Conservation (phyloP, 495 filamentous ascomycete genomes). For the Cryomyces minteri region DNA sequence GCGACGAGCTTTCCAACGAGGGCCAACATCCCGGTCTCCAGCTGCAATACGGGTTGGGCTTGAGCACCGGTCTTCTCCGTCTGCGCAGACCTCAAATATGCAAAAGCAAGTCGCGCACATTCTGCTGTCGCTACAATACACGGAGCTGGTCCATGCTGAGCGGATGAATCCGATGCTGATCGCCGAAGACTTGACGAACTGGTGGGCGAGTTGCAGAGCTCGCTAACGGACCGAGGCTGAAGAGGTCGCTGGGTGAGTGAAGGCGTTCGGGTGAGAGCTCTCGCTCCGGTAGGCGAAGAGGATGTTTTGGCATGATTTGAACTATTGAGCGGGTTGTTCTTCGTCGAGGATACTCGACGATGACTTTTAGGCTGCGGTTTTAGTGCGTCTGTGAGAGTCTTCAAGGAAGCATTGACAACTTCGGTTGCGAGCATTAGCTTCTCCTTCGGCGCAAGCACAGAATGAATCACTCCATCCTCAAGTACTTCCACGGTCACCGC, state of each 20-base stretch:
- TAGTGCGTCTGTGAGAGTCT: slow-evolving; percentile 51
- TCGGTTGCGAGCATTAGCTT: slow-evolving; percentile 10
- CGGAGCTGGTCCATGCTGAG: slow-evolving; percentile 15
- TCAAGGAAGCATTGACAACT: slow-evolving; percentile 18
- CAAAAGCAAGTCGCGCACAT: slow-evolving; percentile 59
- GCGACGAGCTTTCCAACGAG: slow-evolving; percentile 54
- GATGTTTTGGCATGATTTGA: neutral
- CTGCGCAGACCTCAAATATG: slow-evolving; percentile 44
- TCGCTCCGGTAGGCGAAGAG: neutral
- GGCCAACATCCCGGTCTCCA: slow-evolving; percentile 69
- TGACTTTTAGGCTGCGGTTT: slow-evolving; percentile 25
- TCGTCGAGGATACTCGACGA: slow-evolving; percentile 1
- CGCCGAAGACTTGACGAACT: slow-evolving; percentile 11
- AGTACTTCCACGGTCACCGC: neutral
- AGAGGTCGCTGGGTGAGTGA: slow-evolving; percentile 5
- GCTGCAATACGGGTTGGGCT: slow-evolving; percentile 45
- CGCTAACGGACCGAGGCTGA: slow-evolving; percentile 7
- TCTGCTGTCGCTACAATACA: slow-evolving; percentile 35
- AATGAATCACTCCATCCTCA: neutral
- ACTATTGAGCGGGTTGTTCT: neutral
- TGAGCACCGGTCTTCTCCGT: slow-evolving; percentile 19
- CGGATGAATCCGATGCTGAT: slow-evolving; percentile 16
- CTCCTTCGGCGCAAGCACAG: slow-evolving; percentile 4
- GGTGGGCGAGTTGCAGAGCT: slow-evolving; percentile 6
- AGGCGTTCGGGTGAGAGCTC: neutral